phyloP scores from a whole-genome alignment of 108 stramenopile species.

The Thalassiosira profunda region DNA sequence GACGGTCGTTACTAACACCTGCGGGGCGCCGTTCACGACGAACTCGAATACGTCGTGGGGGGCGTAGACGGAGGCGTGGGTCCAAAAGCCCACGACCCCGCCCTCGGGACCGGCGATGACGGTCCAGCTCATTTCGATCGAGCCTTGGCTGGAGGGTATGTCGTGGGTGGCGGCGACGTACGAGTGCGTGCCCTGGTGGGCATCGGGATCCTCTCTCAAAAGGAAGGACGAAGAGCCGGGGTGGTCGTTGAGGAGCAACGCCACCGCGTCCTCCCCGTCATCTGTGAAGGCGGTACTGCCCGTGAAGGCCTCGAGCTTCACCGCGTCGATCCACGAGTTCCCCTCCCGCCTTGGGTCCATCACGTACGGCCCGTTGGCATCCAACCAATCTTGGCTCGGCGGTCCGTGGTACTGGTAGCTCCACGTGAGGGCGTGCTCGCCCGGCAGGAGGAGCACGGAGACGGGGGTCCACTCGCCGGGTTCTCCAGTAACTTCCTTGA shows the following conservation, averaged over 20 bases:
- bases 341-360: conserved; percentile 21
- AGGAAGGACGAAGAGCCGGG: conserved; percentile 3
- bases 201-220: conserved; percentile 14
- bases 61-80: conserved; percentile 28
- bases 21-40: conserved; percentile 25
- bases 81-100: conserved; percentile 26
- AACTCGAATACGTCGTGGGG: conserved; percentile 39
- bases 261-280: conserved; percentile 5
- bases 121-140: conserved; percentile 21
- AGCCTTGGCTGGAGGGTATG: not conserved
- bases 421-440: conserved; percentile 35
- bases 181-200: conserved; percentile 15
- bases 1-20: conserved; percentile 20
- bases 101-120: conserved; percentile 22
- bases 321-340: conserved; percentile 45
- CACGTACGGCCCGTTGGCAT: not conserved
- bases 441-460: conserved; percentile 20
- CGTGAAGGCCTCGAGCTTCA: conserved; percentile 15
- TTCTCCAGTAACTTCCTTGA: conserved; percentile 26
- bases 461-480: conserved; percentile 42
- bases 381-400: not conserved
- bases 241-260: conserved; percentile 1
- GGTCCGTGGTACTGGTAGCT: conserved; percentile 35
- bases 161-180: conserved; percentile 26
- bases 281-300: conserved; percentile 16